Evolutionary conservation across 2,329 filamentous ascomycete species (phyloP).

Genomic region (Lasiodiplodia citricola): DNA sequence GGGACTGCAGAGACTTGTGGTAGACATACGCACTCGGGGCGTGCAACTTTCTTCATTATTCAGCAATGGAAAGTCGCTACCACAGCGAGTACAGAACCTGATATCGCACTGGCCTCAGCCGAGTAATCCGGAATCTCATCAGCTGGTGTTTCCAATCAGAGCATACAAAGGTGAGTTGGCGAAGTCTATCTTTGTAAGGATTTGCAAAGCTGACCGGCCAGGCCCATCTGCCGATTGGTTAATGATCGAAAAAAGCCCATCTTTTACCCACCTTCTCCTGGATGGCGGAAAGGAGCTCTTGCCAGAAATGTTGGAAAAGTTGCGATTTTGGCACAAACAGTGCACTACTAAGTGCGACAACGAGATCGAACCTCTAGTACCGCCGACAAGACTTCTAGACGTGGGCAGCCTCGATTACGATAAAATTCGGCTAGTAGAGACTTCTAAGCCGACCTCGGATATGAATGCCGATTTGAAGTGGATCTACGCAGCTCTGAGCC

Average conservation of each 20-base stretch:
- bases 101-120: too few relatives aligned
- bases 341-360: background rate
- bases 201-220: background rate
- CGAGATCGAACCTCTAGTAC: too few relatives aligned
- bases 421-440: background rate
- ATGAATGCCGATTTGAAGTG: background rate
- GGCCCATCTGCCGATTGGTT: background rate
- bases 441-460: background rate
- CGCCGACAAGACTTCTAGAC: constrained; percentile 7
- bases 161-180: background rate
- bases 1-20: too few relatives aligned
- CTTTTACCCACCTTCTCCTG: background rate
- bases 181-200: background rate
- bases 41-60: too few relatives aligned
- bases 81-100: too few relatives aligned
- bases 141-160: background rate
- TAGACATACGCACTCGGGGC: too few relatives aligned
- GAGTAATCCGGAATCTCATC: too few relatives aligned
- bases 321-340: background rate
- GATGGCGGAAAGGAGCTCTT: background rate
- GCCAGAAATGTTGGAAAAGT: background rate
- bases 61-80: too few relatives aligned
- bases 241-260: background rate
- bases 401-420: background rate
- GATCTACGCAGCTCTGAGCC: constrained; percentile 28